Evolutionary conservation across 2,329 filamentous ascomycete species (phyloP).

Genomic region (Madurella mycetomatis): DNA sequence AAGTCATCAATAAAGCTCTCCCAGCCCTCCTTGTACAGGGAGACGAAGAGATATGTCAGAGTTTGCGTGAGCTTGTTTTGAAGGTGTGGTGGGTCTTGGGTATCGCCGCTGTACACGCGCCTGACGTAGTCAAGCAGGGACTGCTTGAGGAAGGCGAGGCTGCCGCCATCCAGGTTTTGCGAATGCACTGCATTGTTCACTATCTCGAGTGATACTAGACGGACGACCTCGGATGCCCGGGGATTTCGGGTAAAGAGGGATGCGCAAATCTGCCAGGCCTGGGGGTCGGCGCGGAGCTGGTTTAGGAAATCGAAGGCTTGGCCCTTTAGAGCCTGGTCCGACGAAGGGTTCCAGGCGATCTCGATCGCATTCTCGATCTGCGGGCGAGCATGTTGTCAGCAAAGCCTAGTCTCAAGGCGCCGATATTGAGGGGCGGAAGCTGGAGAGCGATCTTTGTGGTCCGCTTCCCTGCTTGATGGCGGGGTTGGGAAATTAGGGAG

Average conservation of each 20-base stretch:
- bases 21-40: conserved; percentile 83
- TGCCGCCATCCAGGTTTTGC: conserved; percentile 67
- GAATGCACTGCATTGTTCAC: conserved; percentile 88
- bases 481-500: conserved; percentile 19
- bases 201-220: conserved; percentile 84
- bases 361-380: conserved; percentile 94
- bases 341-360: conserved; percentile 80
- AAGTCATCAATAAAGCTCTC: conserved; percentile 89
- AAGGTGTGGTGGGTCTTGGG: conserved; percentile 67
- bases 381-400: neutral
- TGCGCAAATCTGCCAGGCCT: conserved; percentile 87
- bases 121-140: conserved; percentile 77
- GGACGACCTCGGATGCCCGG: conserved; percentile 73
- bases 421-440: neutral
- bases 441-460: neutral
- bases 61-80: conserved; percentile 98
- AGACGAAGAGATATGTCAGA: conserved; percentile 86
- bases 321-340: conserved; percentile 67
- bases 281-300: conserved; percentile 74
- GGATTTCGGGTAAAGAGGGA: conserved; percentile 77
- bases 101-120: conserved; percentile 63
- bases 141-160: conserved; percentile 72
- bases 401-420: neutral
- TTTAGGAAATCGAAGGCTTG: conserved; percentile 79
- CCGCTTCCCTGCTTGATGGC: conserved; percentile 7